Base-by-base conservation (phyloP, 371 early-diverging fungal species). In the Lichtheimia corymbifera region DNA sequence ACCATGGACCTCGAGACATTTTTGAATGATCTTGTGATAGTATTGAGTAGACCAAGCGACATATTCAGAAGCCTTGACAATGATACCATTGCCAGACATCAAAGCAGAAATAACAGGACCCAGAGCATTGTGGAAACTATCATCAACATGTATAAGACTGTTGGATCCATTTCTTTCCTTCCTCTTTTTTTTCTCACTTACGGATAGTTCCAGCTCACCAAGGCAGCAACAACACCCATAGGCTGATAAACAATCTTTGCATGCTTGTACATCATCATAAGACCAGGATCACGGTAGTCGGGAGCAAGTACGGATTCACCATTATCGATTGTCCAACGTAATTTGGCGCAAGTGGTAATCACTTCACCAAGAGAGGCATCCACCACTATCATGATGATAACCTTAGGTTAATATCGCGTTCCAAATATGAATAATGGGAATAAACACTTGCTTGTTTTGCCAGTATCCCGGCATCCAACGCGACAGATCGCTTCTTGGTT, bases 351-450 rank as follows among this genome's bases (percentile, higher is more conserved):
- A 0, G 91, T 91, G 0, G 89, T 87, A 61, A 93, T 77, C 13
- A 93, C 86, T 67, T 94, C 94, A 57, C 94, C 94, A 53, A 94
- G 83, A 43, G 84, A 85, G 13, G 93, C 94, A 73, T 94, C 95
- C 25, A 94, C 78, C 74, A 92, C 87, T 87, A 63, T 4, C n/a
- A n/a, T n/a, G 44, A 43, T 25, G 18, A 44, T 17, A 25, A 35
- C 15, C 30, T 1, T 14, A 35, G 17, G 30, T 51, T 25, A 55
- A 58, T 15, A 0, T 2, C 12, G 28, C 4, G 15, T 9, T 27
- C 15, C 12, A n/a, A 27, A 30, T 22, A 2, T 6, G 5, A 5
- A 41, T n/a, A n/a, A 30, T 6, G 15, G 25, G 2, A 35, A 20
- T 22, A 17, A 2, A 24, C 24, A 67, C 77, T 66, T 70, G 85